Conservation (phyloP, 108 stramenopile genomes). For the Skeletonema marinoi region DNA sequence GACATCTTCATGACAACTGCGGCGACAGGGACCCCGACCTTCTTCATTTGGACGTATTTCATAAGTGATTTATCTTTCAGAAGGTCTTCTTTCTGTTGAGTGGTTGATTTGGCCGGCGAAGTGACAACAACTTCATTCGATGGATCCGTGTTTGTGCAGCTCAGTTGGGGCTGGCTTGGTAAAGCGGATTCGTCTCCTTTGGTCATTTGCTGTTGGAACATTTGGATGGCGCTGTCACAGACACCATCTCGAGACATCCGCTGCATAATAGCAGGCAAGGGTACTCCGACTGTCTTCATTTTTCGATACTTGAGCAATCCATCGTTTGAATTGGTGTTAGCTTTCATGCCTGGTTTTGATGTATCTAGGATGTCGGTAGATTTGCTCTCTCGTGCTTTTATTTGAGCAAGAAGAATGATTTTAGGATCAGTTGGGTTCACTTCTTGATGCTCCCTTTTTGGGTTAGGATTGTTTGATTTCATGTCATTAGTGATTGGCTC, state of each 20-base stretch:
- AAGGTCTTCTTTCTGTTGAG: slow-evolving; percentile 20
- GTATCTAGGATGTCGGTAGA: neutral
- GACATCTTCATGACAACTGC: slow-evolving; percentile 43
- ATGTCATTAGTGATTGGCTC: neutral
- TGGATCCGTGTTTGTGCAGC: neutral
- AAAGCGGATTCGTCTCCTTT: neutral
- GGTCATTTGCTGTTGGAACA: neutral
- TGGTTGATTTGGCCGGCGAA: neutral
- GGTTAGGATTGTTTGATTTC: neutral
- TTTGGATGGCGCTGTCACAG: neutral
- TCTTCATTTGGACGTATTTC: slow-evolving; percentile 41
- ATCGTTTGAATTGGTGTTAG: neutral
- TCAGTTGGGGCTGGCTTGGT: neutral
- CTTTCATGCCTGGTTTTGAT: neutral
- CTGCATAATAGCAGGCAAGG: slow-evolving; percentile 30
- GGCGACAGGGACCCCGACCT: slow-evolving; percentile 36
- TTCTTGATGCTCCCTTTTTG: neutral
- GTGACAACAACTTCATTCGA: neutral
- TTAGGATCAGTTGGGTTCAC: neutral
- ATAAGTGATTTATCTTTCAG: slow-evolving; percentile 22
- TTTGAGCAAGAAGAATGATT: neutral
- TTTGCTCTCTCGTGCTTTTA: neutral
- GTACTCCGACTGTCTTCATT: slow-evolving; percentile 45
- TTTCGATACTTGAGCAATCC: slow-evolving; percentile 19
- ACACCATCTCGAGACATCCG: slow-evolving; percentile 42